These are phyloP conservation scores for Globisporangium radiosum DNA, from an alignment of 352 stramenopile species.

Conservation along the genomic window DNA sequence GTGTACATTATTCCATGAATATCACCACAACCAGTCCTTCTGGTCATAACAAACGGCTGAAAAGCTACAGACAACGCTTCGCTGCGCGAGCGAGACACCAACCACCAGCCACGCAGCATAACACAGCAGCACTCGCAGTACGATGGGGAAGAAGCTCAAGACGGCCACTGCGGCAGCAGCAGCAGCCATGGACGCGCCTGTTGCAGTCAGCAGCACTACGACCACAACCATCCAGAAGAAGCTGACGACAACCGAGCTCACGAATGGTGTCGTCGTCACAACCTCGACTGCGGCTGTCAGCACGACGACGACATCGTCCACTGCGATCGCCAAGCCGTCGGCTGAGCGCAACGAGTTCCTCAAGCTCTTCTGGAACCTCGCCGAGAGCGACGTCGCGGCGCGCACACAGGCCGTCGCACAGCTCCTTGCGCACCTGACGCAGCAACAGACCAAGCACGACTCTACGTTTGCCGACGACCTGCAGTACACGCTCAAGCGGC, in stretches of 20 bases:
- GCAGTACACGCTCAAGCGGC: slow-evolving; percentile 88
- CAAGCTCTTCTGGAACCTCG: slow-evolving; percentile 85
- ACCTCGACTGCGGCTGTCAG: background rate
- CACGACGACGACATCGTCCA: background rate
- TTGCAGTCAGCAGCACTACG: background rate
- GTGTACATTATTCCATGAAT: no score
- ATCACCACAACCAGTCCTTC: no score
- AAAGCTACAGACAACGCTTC: slow-evolving; percentile 6
- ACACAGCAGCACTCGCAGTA: background rate
- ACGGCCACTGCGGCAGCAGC: slow-evolving; percentile 1
- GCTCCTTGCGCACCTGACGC: slow-evolving; percentile 43
- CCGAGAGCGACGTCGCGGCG: slow-evolving; percentile 58
- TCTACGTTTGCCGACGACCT: slow-evolving; percentile 37
- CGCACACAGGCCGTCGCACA: slow-evolving; percentile 54
- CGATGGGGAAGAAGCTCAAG: slow-evolving; percentile 15
- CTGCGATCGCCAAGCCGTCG: slow-evolving; percentile 9
- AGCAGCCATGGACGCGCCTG: background rate
- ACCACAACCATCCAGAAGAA: background rate
- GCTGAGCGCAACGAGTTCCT: slow-evolving; percentile 62
- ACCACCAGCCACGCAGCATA: slow-evolving; percentile 2
- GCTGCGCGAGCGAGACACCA: background rate
- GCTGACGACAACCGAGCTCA: background rate
- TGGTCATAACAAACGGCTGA: background rate
- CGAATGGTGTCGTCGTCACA: background rate
- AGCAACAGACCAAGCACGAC: slow-evolving; percentile 21